A percentile compares a stretch with the other conserved stretches of the same genome.
Evolutionary conservation across 2,329 filamentous ascomycete genomes (phyloP).

Genomic region (Xylariomycetidae sp.): DNA sequence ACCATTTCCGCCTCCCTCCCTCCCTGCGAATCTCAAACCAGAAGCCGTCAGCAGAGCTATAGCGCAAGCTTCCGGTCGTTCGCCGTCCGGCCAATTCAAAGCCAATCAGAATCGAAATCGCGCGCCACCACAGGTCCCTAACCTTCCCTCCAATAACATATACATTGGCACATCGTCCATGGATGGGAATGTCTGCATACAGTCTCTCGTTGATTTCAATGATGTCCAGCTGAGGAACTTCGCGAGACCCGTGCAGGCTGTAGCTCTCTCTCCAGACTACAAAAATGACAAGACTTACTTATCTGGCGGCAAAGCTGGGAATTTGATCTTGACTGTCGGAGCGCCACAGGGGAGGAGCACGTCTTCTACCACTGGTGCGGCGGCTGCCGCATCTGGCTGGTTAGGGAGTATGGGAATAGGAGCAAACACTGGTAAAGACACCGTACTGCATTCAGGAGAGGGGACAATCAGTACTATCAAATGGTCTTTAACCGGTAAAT

Average conservation of each 20-base stretch:
- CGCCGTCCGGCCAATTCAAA: constrained; percentile 35
- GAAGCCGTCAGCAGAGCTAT: constrained; percentile 35
- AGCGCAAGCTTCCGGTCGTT: constrained; percentile 30
- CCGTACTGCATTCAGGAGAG: constrained; percentile 84
- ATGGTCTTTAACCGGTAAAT: constrained; percentile 90
- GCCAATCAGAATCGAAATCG: constrained; percentile 26
- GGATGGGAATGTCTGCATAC: constrained; percentile 91
- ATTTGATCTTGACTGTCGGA: constrained; percentile 79
- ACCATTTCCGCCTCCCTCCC: constrained; percentile 67
- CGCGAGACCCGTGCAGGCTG: constrained; percentile 83
- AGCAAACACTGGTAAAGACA: constrained; percentile 75
- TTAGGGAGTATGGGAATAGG: constrained; percentile 82
- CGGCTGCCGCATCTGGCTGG: constrained; percentile 84
- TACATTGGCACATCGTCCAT: constrained; percentile 91
- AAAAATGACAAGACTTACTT: constrained; percentile 84
- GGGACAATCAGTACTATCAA: constrained; percentile 87
- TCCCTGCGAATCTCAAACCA: constrained; percentile 39
- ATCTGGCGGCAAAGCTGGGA: constrained; percentile 84
- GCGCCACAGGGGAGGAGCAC: constrained; percentile 77
- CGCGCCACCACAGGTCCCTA: constrained; percentile 56
- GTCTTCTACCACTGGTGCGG: constrained; percentile 80
- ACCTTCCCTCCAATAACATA: constrained; percentile 82
- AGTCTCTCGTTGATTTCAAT: constrained; percentile 79
- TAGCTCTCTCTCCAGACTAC: constrained; percentile 92
- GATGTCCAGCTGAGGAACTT: constrained; percentile 93